Conservation (phyloP, 106 monocot species). For the Narthecium ossifragum region DNA sequence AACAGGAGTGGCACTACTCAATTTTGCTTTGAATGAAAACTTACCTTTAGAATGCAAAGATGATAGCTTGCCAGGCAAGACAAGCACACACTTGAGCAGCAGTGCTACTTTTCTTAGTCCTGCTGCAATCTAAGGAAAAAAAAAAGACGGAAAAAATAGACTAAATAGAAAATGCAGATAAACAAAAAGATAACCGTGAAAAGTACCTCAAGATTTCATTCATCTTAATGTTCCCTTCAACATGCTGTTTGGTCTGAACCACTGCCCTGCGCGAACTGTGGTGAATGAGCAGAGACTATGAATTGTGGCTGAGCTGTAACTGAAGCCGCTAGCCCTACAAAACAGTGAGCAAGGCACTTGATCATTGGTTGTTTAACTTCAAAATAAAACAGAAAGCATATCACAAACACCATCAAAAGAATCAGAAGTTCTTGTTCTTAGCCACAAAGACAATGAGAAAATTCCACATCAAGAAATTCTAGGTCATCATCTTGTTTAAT, state of each 20-base stretch:
- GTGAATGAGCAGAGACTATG: conserved; percentile 43
- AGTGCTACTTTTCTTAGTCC: conserved; percentile 14
- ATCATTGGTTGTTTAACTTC: no score
- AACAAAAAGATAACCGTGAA: not conserved
- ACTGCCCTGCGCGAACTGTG: conserved; percentile 55
- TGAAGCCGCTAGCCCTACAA: conserved; percentile 9
- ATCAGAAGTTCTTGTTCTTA: no score
- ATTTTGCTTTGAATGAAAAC: not conserved
- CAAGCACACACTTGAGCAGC: conserved; percentile 6
- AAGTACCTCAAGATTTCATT: conserved; percentile 34
- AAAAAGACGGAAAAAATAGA: not conserved
- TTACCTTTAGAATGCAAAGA: conserved; percentile 15
- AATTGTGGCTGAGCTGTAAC: conserved; percentile 43
- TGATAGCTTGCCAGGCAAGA: conserved; percentile 11
- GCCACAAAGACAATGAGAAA: no score
- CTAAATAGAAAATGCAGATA: not conserved
- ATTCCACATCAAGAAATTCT: no score
- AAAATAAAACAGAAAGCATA: no score
- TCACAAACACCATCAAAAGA: no score
- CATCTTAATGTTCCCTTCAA: conserved; percentile 29
- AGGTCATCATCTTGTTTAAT: no score
- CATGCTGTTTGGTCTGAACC: conserved; percentile 50
- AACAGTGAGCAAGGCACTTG: no score
- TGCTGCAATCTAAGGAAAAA: conserved; percentile 38
- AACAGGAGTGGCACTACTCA: not conserved